These are phyloP conservation scores for Nannizziopsis barbatae DNA, from an alignment of 2,329 filamentous ascomycete genomes.

Conservation along the genomic window DNA sequence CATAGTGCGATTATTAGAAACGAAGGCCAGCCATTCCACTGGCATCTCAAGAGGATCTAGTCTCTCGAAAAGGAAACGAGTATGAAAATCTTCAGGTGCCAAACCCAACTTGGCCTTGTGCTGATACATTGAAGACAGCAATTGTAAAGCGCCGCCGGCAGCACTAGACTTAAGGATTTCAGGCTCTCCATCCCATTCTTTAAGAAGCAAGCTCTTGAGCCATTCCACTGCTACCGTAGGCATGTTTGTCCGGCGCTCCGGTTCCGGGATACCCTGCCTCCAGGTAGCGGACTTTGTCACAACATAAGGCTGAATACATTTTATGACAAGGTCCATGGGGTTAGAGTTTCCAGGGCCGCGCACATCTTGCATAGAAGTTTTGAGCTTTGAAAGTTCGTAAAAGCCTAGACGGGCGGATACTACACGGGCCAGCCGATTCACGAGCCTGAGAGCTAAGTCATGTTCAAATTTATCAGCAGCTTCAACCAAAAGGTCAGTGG, in stretches of 20 bases:
- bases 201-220: conserved; percentile 56
- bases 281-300: background rate
- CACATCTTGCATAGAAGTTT: conserved; percentile 21
- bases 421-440: conserved; percentile 40
- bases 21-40: conserved; percentile 55
- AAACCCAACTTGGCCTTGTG: conserved; percentile 57
- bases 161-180: conserved; percentile 58
- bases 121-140: conserved; percentile 63
- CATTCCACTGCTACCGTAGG: conserved; percentile 33
- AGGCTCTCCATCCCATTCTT: conserved; percentile 68
- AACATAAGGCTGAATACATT: conserved; percentile 23
- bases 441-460: conserved; percentile 41
- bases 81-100: conserved; percentile 57
- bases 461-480: conserved; percentile 40
- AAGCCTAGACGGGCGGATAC: conserved; percentile 41
- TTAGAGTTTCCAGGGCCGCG: conserved; percentile 23
- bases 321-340: conserved; percentile 29
- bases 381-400: conserved; percentile 37
- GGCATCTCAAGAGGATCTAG: conserved; percentile 67
- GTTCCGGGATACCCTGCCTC: background rate
- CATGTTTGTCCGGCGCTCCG: conserved; percentile 19
- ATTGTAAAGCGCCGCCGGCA: conserved; percentile 64
- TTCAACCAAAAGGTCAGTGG: conserved; percentile 25
- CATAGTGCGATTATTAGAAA: conserved; percentile 49
- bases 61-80: conserved; percentile 63